Evolutionary conservation across 345 rosid species (phyloP), one percentile per base, ranked within the genome.

Genomic region (Citrus australasica): DNA sequence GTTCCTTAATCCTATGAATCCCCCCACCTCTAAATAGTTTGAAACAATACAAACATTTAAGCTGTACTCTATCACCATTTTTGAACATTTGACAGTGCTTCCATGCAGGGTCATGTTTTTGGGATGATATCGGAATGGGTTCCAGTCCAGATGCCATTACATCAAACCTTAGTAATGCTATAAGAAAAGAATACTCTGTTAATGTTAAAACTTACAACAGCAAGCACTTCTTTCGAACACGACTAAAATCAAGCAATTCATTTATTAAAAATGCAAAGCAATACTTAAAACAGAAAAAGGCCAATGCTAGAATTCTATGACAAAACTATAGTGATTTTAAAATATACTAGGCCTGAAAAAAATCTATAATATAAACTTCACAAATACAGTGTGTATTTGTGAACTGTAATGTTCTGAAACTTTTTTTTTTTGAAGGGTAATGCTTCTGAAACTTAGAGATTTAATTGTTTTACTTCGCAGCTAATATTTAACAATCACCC

Each of bases 71-170:
- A 24, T 90, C 93, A 9, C 91, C 98, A 79, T 88, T 86, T 85
- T 90, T 90, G 77, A 85, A 90, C 85, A 92, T 88, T 68, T 90
- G 89, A 79, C 98, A 94, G 79, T 96, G 98, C 76, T 91, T 89
- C 99, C 98, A 94, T 13, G 99, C 97, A n/a, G 90, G 94, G 86
- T 96, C 99, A 53, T 92, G 90, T 68, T 94, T 96, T 70, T 90
- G 98, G 0, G 93, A 84, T 24, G 96, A 87, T 24, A 91, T 83
- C 14, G 98, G 91, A 72, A 89, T 71, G 25, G 83, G 92, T 42
- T 92, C 94, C 73, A 88, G 79, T 79, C 87, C 86, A 27, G 89
- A 80, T 64, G 84, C 84, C 94, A 86, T 87, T 35, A 35, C 70
- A 60, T 42, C 76, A 60, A 76, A 76, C 76, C 80, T 76, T 67